Evolutionary conservation across 768 basidiomycete genomes (phyloP).

Genomic region (Lactarius sanguifluus): DNA sequence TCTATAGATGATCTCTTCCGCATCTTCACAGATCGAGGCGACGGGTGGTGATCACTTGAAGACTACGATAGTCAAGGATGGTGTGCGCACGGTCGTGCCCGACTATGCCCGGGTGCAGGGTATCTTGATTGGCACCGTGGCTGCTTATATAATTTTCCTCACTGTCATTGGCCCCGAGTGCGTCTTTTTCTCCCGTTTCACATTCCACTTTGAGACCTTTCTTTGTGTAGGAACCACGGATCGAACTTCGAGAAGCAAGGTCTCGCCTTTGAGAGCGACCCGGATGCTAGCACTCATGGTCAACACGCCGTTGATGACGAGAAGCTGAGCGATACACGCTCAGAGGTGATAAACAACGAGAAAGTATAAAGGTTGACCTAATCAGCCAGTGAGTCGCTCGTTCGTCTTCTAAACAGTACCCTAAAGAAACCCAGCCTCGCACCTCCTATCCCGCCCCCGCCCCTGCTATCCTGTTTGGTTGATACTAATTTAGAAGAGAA

Average conservation of each 20-base stretch:
- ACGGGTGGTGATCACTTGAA: constrained; percentile 44
- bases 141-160: constrained; percentile 73
- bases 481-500: neutral
- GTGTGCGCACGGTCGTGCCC: constrained; percentile 38
- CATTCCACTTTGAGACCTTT: neutral
- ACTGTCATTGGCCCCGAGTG: constrained; percentile 79
- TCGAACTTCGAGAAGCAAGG: constrained; percentile 80
- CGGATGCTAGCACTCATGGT: neutral
- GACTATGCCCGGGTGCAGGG: constrained; percentile 71
- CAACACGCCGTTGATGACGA: neutral
- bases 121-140: constrained; percentile 84
- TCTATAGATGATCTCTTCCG: constrained; percentile 43
- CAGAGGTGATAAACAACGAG: neutral
- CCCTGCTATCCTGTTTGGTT: neutral
- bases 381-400: neutral
- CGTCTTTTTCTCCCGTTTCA: constrained; percentile 34
- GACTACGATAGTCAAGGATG: constrained; percentile 35
- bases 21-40: constrained; percentile 52
- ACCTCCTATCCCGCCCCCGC: neutral
- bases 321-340: neutral
- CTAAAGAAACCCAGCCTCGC: neutral
- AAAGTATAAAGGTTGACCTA: neutral
- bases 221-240: constrained; percentile 34
- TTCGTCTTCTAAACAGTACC: neutral
- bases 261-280: constrained; percentile 64